A percentile compares a stretch with the other conserved stretches of the same genome.
Conservation (phyloP, 2,329 filamentous ascomycete genomes). For the Neofusicoccum laricinum region DNA sequence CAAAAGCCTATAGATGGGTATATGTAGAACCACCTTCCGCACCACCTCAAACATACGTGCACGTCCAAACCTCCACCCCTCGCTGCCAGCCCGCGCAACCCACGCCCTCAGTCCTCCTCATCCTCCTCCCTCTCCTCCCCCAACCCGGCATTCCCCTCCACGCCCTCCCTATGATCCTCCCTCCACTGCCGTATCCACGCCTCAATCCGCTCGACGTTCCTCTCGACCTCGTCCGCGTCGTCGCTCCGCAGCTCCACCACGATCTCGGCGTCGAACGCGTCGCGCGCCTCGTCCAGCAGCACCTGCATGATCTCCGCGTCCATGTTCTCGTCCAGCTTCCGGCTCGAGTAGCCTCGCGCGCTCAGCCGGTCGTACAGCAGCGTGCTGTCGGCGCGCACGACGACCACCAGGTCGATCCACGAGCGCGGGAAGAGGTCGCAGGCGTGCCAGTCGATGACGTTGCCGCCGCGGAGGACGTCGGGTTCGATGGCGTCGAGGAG, state of each 20-base stretch:
- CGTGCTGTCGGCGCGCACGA: slow-evolving; percentile 76
- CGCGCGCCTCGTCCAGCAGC: slow-evolving; percentile 81
- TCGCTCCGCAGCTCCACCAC: slow-evolving; percentile 88
- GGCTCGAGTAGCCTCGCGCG: slow-evolving; percentile 74
- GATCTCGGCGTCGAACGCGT: slow-evolving; percentile 81
- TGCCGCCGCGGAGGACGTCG: slow-evolving; percentile 70
- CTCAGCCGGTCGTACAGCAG: slow-evolving; percentile 81
- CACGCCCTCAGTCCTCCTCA: slow-evolving; percentile 28
- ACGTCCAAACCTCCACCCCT: background rate
- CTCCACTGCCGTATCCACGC: slow-evolving; percentile 82
- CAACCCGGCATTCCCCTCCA: slow-evolving; percentile 16
- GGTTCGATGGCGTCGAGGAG: slow-evolving; percentile 87
- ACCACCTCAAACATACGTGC: slow-evolving; percentile 17
- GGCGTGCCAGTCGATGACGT: slow-evolving; percentile 95
- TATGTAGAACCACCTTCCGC: background rate
- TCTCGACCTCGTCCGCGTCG: slow-evolving; percentile 77
- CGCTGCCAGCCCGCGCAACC: background rate
- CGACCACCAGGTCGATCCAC: slow-evolving; percentile 94
- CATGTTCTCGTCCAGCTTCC: slow-evolving; percentile 91
- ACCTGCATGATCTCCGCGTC: slow-evolving; percentile 98
- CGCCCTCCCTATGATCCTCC: slow-evolving; percentile 52
- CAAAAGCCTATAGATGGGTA: slow-evolving; percentile 5
- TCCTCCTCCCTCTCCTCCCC: slow-evolving; percentile 25
- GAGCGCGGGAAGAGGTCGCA: slow-evolving; percentile 91
- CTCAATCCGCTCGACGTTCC: slow-evolving; percentile 80